Conservation (phyloP, 2,329 filamentous ascomycete genomes). For the Fusarium nisikadoi region DNA sequence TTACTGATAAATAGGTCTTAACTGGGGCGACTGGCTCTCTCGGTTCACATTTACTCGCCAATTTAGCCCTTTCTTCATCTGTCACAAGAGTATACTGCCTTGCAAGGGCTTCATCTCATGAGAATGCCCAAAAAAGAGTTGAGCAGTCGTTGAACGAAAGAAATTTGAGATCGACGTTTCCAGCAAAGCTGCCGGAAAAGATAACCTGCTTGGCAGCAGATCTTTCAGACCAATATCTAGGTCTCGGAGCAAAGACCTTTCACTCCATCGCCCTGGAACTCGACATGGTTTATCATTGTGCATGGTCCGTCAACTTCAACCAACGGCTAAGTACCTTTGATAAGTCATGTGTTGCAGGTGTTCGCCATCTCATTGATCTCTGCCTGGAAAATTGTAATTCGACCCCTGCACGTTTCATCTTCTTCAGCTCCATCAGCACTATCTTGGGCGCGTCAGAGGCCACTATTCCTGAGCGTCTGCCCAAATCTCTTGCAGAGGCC, state of each 20-base stretch:
- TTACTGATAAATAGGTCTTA: too few species aligned
- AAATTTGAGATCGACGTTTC: background rate
- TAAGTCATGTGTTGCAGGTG: constrained; percentile 55
- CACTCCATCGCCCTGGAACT: constrained; percentile 46
- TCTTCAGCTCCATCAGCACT: constrained; percentile 58
- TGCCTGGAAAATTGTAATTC: constrained; percentile 44
- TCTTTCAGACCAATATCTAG: constrained; percentile 53
- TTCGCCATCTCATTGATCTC: constrained; percentile 57
- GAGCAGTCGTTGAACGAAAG: too few species aligned
- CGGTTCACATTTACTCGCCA: too few species aligned
- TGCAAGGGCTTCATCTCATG: too few species aligned
- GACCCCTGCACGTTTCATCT: constrained; percentile 51
- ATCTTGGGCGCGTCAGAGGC: constrained; percentile 50
- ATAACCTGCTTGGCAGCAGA: constrained; percentile 52
- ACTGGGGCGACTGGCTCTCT: too few species aligned
- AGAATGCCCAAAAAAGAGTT: too few species aligned
- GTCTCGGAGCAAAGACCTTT: constrained; percentile 47
- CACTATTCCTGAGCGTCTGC: constrained; percentile 35
- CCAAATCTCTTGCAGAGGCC: constrained; percentile 46
- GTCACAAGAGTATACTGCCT: too few species aligned
- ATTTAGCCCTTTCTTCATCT: too few species aligned
- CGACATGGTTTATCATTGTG: constrained; percentile 60
- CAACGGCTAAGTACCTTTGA: constrained; percentile 61
- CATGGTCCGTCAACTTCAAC: constrained; percentile 68
- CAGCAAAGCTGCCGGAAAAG: background rate